Percentiles rank a stretch among this genome's conserved stretches.
phyloP scores from a whole-genome alignment of 257 asterid genomes.

The Solanum medicagineum region DNA sequence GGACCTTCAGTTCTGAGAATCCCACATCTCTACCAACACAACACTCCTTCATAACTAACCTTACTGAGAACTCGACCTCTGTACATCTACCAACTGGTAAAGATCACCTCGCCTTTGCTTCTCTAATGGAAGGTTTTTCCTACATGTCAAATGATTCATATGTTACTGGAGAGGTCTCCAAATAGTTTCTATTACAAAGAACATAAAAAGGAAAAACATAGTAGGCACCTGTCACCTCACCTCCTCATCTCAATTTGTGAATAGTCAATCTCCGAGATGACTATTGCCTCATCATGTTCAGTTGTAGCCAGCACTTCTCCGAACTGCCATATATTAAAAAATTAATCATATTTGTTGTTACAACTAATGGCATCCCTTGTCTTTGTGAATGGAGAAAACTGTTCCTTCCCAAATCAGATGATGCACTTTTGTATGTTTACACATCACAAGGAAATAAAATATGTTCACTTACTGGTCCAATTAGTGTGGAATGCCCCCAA shows the following conservation, averaged over 20 bases:
- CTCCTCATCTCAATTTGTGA: conserved; percentile 68
- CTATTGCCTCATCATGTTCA: conserved; percentile 70
- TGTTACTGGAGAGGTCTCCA: not conserved
- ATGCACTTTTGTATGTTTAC: not conserved
- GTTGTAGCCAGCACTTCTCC: conserved; percentile 87
- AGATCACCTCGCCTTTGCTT: conserved; percentile 92
- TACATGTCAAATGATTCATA: conserved; percentile 8
- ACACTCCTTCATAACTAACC: not conserved
- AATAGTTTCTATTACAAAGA: not conserved
- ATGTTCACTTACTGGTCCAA: conserved; percentile 71
- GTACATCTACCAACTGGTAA: conserved; percentile 83
- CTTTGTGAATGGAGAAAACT: not conserved
- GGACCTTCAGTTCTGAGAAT: not conserved
- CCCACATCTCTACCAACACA: not conserved
- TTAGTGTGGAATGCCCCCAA: conserved; percentile 96
- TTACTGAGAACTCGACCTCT: conserved; percentile 38
- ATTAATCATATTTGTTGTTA: not conserved
- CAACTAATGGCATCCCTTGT: not conserved
- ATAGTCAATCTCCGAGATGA: conserved; percentile 75
- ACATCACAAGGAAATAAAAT: not conserved
- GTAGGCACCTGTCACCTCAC: conserved; percentile 15
- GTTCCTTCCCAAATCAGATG: not conserved
- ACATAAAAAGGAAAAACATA: not conserved
- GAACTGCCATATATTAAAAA: conserved; percentile 34
- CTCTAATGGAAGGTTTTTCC: conserved; percentile 78